A percentile compares a stretch with the other conserved stretches of the same genome.
Conservation (phyloP, 1,139 yeast genomes). For the Debaryomyces subglobosus region DNA sequence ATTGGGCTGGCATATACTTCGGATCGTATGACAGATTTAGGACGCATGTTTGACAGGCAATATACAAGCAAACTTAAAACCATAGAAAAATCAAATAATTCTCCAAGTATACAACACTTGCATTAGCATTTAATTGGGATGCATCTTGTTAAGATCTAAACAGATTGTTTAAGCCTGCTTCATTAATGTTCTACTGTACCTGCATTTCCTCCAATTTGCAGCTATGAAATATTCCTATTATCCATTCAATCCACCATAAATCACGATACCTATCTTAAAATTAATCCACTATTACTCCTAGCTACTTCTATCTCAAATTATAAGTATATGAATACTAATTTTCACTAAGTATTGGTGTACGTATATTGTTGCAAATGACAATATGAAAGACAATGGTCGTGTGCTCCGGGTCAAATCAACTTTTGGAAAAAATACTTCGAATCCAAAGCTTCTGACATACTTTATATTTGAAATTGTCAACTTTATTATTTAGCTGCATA, state of each 20-base stretch:
- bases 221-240: neutral
- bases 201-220: neutral
- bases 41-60: neutral
- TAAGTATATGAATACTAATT: neutral
- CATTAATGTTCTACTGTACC: neutral
- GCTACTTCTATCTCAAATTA: neutral
- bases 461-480: slow-evolving; percentile 15
- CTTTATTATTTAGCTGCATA: slow-evolving; percentile 10
- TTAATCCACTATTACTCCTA: neutral
- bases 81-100: neutral
- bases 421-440: slow-evolving; percentile 2
- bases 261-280: neutral
- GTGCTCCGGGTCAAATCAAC: slow-evolving; percentile 2
- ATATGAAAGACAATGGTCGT: neutral
- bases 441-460: neutral
- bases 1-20: neutral
- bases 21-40: neutral
- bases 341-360: neutral
- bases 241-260: neutral
- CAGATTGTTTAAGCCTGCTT: neutral
- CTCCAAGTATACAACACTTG: neutral
- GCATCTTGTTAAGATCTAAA: neutral
- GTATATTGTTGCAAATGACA: neutral
- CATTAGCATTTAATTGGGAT: neutral
- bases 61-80: neutral